A percentile compares a stretch with the other conserved stretches of the same genome.
Conservation (phyloP, 139 green algal genomes). For the Tetraselmis chui region DNA sequence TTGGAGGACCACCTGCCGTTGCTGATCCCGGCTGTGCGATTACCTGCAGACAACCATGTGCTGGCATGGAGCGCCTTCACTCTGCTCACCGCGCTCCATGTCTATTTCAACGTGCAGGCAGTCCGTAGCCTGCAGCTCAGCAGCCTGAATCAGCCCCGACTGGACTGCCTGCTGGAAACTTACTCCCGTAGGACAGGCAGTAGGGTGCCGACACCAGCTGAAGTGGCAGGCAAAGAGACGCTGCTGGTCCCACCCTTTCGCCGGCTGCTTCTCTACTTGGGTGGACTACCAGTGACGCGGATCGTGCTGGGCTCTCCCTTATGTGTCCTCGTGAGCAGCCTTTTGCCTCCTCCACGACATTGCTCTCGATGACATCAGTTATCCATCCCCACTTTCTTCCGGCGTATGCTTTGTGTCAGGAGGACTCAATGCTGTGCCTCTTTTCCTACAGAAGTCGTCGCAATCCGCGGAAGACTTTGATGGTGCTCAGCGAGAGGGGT, state of each 20-base stretch:
- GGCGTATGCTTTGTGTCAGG: too few relatives aligned
- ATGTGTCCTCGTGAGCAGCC: too few relatives aligned
- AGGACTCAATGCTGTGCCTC: too few relatives aligned
- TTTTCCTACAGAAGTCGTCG: too few relatives aligned
- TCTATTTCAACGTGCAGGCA: slow-evolving; percentile 72
- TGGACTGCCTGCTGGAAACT: slow-evolving; percentile 41
- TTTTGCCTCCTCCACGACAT: too few relatives aligned
- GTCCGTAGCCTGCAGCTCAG: slow-evolving; percentile 64
- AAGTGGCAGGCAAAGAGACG: slow-evolving; percentile 27
- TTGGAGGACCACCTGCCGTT: too few relatives aligned
- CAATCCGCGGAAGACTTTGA: background rate
- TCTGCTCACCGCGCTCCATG: slow-evolving; percentile 51
- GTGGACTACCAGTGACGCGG: too few relatives aligned
- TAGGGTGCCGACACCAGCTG: slow-evolving; percentile 20
- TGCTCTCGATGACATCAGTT: too few relatives aligned
- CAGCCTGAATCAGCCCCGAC: slow-evolving; percentile 58
- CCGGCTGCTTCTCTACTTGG: background rate
- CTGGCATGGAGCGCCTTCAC: slow-evolving; percentile 22
- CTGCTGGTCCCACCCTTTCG: slow-evolving; percentile 32
- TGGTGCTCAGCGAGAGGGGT: background rate
- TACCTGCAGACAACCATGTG: background rate
- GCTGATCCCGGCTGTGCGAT: background rate
- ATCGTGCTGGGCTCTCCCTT: too few relatives aligned
- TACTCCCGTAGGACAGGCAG: background rate
- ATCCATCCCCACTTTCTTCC: too few relatives aligned